Percentiles rank a stretch among this genome's conserved stretches.
phyloP scores from a whole-genome alignment of 1,139 yeast genomes.

The Schizosaccharomyces versatilis region DNA sequence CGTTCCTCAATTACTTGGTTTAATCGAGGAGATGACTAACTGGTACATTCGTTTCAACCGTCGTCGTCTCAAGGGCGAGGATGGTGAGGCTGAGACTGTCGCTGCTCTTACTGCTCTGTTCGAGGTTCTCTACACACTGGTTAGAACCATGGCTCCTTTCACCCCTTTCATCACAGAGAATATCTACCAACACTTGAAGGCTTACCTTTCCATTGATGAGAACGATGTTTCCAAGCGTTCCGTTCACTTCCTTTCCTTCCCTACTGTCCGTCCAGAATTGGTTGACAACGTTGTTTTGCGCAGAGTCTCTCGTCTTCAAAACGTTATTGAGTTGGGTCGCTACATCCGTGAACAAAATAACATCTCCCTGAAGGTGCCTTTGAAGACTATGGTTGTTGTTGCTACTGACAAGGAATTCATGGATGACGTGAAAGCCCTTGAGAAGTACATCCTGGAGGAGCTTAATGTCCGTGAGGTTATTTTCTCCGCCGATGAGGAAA shows the following conservation, averaged over 20 bases:
- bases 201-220: constrained; percentile 40
- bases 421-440: constrained; percentile 54
- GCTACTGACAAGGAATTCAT: constrained; percentile 59
- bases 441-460: constrained; percentile 67
- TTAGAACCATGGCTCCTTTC: constrained; percentile 96
- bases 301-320: constrained; percentile 89
- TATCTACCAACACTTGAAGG: constrained; percentile 56
- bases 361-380: constrained; percentile 85
- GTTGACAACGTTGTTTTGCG: constrained; percentile 48
- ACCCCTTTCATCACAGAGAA: constrained; percentile 88
- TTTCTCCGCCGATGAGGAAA: constrained; percentile 75
- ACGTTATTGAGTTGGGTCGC: constrained; percentile 89
- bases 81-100: constrained; percentile 60
- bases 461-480: constrained; percentile 73
- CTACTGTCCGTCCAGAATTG: constrained; percentile 60
- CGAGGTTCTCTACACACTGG: constrained; percentile 71
- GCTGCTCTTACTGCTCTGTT: constrained; percentile 75
- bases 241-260: constrained; percentile 81
- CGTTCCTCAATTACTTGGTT: constrained; percentile 69
- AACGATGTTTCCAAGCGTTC: constrained; percentile 28
- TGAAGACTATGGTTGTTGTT: constrained; percentile 65
- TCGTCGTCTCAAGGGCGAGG: constrained; percentile 89
- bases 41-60: constrained; percentile 98
- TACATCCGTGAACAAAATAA: constrained; percentile 87
- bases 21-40: constrained; percentile 87